phyloP scores from a whole-genome alignment of 352 stramenopile genomes.

The Globisporangium splendens region DNA sequence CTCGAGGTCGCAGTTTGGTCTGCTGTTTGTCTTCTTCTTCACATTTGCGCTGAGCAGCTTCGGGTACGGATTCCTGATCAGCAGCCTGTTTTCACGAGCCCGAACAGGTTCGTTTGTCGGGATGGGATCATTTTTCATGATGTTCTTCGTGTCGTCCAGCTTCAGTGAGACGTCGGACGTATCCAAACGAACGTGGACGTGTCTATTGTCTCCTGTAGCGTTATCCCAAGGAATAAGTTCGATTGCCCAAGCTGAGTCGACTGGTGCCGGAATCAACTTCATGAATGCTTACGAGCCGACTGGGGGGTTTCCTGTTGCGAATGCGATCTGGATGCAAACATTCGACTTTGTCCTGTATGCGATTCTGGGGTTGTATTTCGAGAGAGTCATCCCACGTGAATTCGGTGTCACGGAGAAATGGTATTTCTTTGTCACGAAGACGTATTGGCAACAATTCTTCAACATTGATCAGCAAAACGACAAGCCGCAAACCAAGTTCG shows the following conservation, averaged over 20 bases:
- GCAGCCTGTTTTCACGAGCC: conserved; percentile 52
- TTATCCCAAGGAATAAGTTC: conserved; percentile 68
- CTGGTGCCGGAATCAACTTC: conserved; percentile 33
- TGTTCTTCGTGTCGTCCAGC: conserved; percentile 72
- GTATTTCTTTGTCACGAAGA: conserved; percentile 84
- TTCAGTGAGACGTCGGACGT: conserved; percentile 61
- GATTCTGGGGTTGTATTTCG: conserved; percentile 86
- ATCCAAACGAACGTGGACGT: conserved; percentile 18
- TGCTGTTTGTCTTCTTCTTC: conserved; percentile 73
- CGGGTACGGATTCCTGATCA: conserved; percentile 73
- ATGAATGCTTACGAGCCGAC: conserved; percentile 35
- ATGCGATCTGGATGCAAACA: conserved; percentile 78
- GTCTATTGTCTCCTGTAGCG: conserved; percentile 66
- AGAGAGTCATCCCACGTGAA: conserved; percentile 90
- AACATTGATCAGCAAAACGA: conserved; percentile 36
- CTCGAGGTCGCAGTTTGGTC: conserved; percentile 25
- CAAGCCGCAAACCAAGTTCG: conserved; percentile 3
- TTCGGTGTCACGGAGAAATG: conserved; percentile 87
- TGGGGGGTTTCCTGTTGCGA: conserved; percentile 51
- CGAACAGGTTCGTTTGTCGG: conserved; percentile 59
- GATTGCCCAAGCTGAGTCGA: conserved; percentile 56
- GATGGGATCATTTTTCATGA: conserved; percentile 76
- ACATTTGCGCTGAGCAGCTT: conserved; percentile 78
- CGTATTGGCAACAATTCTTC: conserved; percentile 54
- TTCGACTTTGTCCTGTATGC: conserved; percentile 89